Percentiles rank a stretch among this genome's conserved stretches.
phyloP scores from a whole-genome alignment of 129 eudicot genomes.

The Escallonia rubra region DNA sequence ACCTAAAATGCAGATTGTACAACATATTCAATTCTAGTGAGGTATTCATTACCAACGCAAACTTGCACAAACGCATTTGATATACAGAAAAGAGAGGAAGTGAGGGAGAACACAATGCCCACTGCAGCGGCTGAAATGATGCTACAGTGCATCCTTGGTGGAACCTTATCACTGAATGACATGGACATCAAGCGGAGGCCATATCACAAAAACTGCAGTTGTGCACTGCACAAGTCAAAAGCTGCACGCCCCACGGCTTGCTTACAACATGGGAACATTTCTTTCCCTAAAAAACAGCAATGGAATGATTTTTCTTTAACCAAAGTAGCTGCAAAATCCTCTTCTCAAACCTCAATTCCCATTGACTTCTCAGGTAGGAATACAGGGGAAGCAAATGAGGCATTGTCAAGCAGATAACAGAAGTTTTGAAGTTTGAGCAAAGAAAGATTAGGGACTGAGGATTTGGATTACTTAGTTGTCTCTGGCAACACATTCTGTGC shows the following conservation, averaged over 20 bases:
- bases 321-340: not conserved
- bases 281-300: slow-evolving; percentile 9
- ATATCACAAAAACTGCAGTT: slow-evolving; percentile 39
- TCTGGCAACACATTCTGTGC: not conserved
- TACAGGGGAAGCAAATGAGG: not conserved
- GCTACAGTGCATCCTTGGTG: slow-evolving; percentile 20
- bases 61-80: not conserved
- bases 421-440: not conserved
- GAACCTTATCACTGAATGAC: slow-evolving; percentile 33
- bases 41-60: not conserved
- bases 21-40: not conserved
- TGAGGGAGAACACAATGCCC: slow-evolving; percentile 5
- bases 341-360: slow-evolving; percentile 1
- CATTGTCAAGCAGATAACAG: not conserved
- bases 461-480: not conserved
- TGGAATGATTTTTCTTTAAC: slow-evolving; percentile 4
- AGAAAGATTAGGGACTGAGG: not conserved
- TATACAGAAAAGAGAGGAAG: not conserved
- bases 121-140: slow-evolving; percentile 13
- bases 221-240: slow-evolving; percentile 32
- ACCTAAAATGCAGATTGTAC: not conserved
- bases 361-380: not conserved
- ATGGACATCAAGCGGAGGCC: slow-evolving; percentile 32
- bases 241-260: slow-evolving; percentile 9
- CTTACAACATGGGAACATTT: slow-evolving; percentile 5